phyloP scores from a whole-genome alignment of 768 basidiomycete species.

The Boletellus ananiceps region DNA sequence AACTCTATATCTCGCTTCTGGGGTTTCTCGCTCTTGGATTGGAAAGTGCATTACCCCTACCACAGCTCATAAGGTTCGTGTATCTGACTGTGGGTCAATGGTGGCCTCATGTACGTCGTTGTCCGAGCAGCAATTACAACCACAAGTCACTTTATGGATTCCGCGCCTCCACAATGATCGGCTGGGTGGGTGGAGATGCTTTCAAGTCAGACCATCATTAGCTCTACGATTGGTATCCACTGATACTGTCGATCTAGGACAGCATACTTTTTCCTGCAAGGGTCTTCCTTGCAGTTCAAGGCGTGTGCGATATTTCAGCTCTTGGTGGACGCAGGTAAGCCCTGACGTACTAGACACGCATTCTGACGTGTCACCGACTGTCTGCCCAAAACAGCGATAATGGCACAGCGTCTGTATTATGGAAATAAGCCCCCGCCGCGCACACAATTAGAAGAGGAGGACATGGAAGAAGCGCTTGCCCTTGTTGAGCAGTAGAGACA shows the following conservation, averaged over 20 bases:
- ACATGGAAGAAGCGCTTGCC: conserved; percentile 70
- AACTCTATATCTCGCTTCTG: conserved; percentile 54
- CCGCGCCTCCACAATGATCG: conserved; percentile 73
- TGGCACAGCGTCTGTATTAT: conserved; percentile 69
- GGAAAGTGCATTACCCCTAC: conserved; percentile 83
- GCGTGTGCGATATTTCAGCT: conserved; percentile 81
- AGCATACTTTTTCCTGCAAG: conserved; percentile 72
- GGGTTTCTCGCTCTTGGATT: conserved; percentile 79
- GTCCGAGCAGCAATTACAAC: conserved; percentile 60
- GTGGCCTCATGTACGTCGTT: conserved; percentile 16
- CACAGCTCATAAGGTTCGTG: conserved; percentile 70
- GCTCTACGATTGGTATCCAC: conserved; percentile 1
- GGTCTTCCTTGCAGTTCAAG: conserved; percentile 75
- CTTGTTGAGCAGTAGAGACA: conserved; percentile 51
- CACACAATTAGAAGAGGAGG: conserved; percentile 46
- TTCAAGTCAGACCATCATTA: conserved; percentile 60
- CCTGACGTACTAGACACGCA: conserved; percentile 1
- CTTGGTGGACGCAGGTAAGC: conserved; percentile 70
- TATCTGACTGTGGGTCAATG: conserved; percentile 3
- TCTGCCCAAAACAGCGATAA: conserved; percentile 48
- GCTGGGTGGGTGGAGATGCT: conserved; percentile 79
- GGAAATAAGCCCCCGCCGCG: conserved; percentile 62
- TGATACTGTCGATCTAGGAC: conserved; percentile 44
- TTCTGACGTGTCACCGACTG: conserved; percentile 6
- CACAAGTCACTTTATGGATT: conserved; percentile 82